Base-by-base conservation (phyloP, 805 yeast species). In the Ogataea pilisensis region DNA sequence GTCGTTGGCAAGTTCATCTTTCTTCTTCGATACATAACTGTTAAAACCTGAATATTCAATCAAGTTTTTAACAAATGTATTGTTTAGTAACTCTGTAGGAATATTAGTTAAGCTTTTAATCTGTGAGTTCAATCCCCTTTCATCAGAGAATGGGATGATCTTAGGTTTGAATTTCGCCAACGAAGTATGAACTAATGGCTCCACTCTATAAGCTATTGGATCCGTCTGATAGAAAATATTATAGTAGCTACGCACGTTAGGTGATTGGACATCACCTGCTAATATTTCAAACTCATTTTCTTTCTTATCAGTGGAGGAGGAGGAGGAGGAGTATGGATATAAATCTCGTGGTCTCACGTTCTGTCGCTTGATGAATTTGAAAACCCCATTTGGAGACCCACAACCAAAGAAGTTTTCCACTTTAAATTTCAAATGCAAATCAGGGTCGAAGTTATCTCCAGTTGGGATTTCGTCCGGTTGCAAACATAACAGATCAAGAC, bases 371-470 rank as follows among this genome's bases (percentile, higher is more conserved):
- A 93, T 73, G 25, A 91, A 66, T 59, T 85, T 83, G 63, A 90
- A 85, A 17, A 88, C 79, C 2, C 96, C 97, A 27, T 85, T 75
- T 0, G 98, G 99, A 2, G 96, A 87, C 0, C 98, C 99, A 25
- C 88, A 70, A 11, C 85, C 79, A 58, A 88, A 90, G 48, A 79
- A 74, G 48, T 83, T 82, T 14, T 80, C 82, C 5, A 87, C 90
- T 0, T 77, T 72, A 57, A 91, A 91, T 25, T 76, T 74, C 18
- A 91, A 68, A 24, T 70, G 73, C 16, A 52, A 49, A 3, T 41
- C 44, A 0, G 67, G 60, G 17, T 65, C 65, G 28, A 57, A 58
- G 1, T 57, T 57, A 17, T 54, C 51, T 4, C 44, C 48, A 2
- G 43, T 35, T 2, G 66, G 60, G 4, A 47, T 33, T 2, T 60